A percentile compares a stretch with the other conserved stretches of the same genome.
These are phyloP conservation scores for Bremia lactucae DNA, from an alignment of 352 stramenopile genomes.

Conservation along the genomic window DNA sequence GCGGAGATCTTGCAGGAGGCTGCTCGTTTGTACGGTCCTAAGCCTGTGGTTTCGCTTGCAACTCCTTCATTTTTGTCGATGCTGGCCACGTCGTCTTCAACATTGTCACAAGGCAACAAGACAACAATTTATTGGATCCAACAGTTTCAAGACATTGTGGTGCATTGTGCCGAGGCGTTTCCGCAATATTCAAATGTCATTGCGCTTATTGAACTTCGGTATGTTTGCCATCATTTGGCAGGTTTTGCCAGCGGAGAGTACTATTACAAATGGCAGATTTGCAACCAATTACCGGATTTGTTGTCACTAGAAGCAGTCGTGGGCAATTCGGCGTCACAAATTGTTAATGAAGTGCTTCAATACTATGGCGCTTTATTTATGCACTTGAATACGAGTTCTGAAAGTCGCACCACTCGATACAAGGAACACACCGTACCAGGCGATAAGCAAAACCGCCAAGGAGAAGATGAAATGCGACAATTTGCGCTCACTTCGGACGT, in stretches of 20 bases:
- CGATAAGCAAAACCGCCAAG: slow-evolving; percentile 1
- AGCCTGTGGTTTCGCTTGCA: slow-evolving; percentile 20
- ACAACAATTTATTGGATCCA: slow-evolving; percentile 70
- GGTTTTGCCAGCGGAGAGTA: slow-evolving; percentile 45
- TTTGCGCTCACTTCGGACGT: slow-evolving; percentile 45
- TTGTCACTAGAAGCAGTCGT: slow-evolving; percentile 36
- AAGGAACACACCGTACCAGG: slow-evolving; percentile 13
- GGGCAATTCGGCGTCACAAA: slow-evolving; percentile 41
- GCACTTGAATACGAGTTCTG: slow-evolving; percentile 45
- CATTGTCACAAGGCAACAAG: slow-evolving; percentile 32
- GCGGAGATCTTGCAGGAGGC: slow-evolving; percentile 73
- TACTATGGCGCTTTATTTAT: slow-evolving; percentile 60
- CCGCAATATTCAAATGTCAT: slow-evolving; percentile 53
- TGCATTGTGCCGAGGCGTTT: slow-evolving; percentile 57
- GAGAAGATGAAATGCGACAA: slow-evolving; percentile 6
- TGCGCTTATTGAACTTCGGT: slow-evolving; percentile 68
- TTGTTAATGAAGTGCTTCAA: slow-evolving; percentile 71
- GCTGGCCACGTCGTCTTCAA: slow-evolving; percentile 24
- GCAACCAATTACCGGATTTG: slow-evolving; percentile 44
- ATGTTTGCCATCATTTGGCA: slow-evolving; percentile 71
- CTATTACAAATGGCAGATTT: slow-evolving; percentile 70
- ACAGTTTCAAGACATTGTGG: slow-evolving; percentile 65
- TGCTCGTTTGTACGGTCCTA: slow-evolving; percentile 53
- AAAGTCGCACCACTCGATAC: slow-evolving; percentile 31
- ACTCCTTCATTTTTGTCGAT: slow-evolving; percentile 31